Evolutionary conservation across 1,284 basidiomycete species (phyloP).

Genomic region (Apiotrichum domesticum): DNA sequence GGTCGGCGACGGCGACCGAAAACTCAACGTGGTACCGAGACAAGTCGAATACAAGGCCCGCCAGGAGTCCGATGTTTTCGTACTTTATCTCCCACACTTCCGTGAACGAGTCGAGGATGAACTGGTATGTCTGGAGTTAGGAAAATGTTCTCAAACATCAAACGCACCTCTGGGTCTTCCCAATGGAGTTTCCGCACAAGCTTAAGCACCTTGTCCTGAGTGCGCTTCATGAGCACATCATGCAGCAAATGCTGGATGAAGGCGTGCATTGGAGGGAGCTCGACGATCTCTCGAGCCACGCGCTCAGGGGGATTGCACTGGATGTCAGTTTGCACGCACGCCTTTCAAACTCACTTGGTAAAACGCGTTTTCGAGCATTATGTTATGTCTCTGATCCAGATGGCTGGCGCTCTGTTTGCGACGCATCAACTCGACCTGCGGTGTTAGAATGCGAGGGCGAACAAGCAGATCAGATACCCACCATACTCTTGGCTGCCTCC

Average conservation of each 20-base stretch:
- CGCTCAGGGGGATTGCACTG: slow-evolving; percentile 97
- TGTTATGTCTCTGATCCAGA: slow-evolving; percentile 79
- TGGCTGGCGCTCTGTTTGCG: slow-evolving; percentile 89
- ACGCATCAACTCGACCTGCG: slow-evolving; percentile 82
- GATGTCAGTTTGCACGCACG: slow-evolving; percentile 4
- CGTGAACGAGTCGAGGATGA: slow-evolving; percentile 72
- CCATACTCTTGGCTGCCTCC: slow-evolving; percentile 59
- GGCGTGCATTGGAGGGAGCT: slow-evolving; percentile 78
- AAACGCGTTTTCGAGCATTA: slow-evolving; percentile 95
- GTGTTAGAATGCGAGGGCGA: slow-evolving; percentile 1
- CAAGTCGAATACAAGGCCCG: slow-evolving; percentile 88
- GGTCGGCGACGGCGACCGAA: slow-evolving; percentile 80
- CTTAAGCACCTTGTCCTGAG: slow-evolving; percentile 86
- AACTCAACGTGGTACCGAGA: slow-evolving; percentile 89
- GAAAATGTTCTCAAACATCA: slow-evolving; percentile 5
- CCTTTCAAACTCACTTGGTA: slow-evolving; percentile 64
- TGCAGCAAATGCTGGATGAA: slow-evolving; percentile 91
- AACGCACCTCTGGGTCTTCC: slow-evolving; percentile 60
- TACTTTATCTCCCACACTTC: slow-evolving; percentile 97
- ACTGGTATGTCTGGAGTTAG: slow-evolving; percentile 38
- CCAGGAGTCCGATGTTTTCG: slow-evolving; percentile 80
- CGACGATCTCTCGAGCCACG: slow-evolving; percentile 70
- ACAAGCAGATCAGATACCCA: neutral
- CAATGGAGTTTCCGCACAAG: slow-evolving; percentile 90
- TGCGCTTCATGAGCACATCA: slow-evolving; percentile 82